phyloP scores from a whole-genome alignment of 78 protist species.

The Tieghemostelium lacteum region DNA sequence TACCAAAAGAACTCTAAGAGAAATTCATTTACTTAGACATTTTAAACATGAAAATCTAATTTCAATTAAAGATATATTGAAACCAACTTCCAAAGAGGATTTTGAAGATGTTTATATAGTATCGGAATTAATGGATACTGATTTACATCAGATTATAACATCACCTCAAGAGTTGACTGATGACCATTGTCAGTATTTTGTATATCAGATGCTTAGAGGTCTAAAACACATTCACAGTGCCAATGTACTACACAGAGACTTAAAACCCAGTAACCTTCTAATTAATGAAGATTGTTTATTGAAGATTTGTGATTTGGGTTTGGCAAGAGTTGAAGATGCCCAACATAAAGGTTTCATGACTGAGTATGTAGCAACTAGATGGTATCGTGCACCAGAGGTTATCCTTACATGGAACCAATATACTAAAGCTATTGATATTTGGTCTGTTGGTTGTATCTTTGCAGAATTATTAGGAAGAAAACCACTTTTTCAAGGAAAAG shows the following conservation, averaged over 20 bases:
- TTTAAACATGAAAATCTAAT: slow-evolving; percentile 88
- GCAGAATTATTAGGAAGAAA: slow-evolving; percentile 86
- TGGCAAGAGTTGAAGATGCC: slow-evolving; percentile 81
- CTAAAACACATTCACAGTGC: slow-evolving; percentile 98
- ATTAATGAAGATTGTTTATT: slow-evolving; percentile 97
- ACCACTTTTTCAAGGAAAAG: slow-evolving; percentile 83
- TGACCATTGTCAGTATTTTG: slow-evolving; percentile 97
- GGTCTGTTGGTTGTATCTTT: slow-evolving; percentile 93
- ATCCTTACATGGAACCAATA: slow-evolving; percentile 85
- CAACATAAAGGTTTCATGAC: slow-evolving; percentile 77
- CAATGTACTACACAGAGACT: slow-evolving; percentile 94
- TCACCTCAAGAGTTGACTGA: slow-evolving; percentile 93
- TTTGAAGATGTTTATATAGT: slow-evolving; percentile 92
- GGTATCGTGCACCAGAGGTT: slow-evolving; percentile 98
- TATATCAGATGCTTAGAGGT: slow-evolving; percentile 95
- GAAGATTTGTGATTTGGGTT: slow-evolving; percentile 90
- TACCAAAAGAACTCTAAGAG: slow-evolving; percentile 97
- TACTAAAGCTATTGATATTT: slow-evolving; percentile 88
- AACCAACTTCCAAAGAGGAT: slow-evolving; percentile 27
- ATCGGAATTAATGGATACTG: slow-evolving; percentile 98
- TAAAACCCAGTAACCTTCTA: slow-evolving; percentile 97
- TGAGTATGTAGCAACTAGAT: slow-evolving; percentile 96
- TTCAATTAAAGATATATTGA: slow-evolving; percentile 51
- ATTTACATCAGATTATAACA: slow-evolving; percentile 93
- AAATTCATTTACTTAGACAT: slow-evolving; percentile 90